phyloP scores from a whole-genome alignment of 2,329 filamentous ascomycete genomes.

The Epichloe baconii region DNA sequence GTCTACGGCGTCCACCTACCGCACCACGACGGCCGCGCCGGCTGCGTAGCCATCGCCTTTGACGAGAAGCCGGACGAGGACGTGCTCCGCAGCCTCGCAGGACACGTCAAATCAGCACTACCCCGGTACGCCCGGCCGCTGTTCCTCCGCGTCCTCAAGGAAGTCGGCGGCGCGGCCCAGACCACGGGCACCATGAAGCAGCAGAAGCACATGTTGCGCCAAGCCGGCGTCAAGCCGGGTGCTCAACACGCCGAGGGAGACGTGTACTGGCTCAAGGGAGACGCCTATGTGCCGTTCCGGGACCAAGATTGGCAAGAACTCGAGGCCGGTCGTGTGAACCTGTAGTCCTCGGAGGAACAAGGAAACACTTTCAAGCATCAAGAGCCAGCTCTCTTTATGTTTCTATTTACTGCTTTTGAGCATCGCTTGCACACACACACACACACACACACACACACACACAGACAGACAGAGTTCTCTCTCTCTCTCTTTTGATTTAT shows the following conservation, averaged over 20 bases:
- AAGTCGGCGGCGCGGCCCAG: slow-evolving; percentile 40
- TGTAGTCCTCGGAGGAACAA: slow-evolving; percentile 29
- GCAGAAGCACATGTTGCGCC: slow-evolving; percentile 62
- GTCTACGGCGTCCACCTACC: slow-evolving; percentile 75
- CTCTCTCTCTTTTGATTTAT: too few species aligned
- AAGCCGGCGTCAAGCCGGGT: slow-evolving; percentile 57
- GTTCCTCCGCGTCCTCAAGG: slow-evolving; percentile 56
- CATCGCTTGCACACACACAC: neutral
- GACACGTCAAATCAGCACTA: slow-evolving; percentile 42
- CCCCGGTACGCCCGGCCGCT: slow-evolving; percentile 66
- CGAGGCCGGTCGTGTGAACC: slow-evolving; percentile 53
- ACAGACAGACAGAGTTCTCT: too few species aligned
- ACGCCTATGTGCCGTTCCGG: slow-evolving; percentile 55
- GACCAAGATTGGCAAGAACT: slow-evolving; percentile 56
- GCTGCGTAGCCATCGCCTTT: slow-evolving; percentile 61
- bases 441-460: too few species aligned
- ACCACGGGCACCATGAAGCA: slow-evolving; percentile 82
- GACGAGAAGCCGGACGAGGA: slow-evolving; percentile 32
- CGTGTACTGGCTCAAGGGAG: slow-evolving; percentile 52
- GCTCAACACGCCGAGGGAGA: slow-evolving; percentile 23
- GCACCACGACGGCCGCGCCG: slow-evolving; percentile 70
- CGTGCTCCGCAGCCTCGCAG: slow-evolving; percentile 45
- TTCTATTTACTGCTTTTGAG: neutral
- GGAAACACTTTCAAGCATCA: neutral
- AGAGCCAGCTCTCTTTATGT: neutral